phyloP scores from a whole-genome alignment of 2,329 filamentous ascomycete species.

The Neonectria coccinea region DNA sequence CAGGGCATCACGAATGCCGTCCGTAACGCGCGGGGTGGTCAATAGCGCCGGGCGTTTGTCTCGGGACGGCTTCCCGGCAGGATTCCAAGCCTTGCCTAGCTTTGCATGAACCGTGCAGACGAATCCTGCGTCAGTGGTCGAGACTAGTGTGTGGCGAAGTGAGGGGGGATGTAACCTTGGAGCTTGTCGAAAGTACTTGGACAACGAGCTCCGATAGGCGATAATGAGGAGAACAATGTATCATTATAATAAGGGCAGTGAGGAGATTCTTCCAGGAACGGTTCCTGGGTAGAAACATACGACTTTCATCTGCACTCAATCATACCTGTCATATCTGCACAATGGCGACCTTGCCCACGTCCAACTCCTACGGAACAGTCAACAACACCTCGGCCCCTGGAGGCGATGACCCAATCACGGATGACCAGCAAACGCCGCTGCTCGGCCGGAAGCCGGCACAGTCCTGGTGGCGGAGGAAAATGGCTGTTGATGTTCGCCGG shows the following conservation, averaged over 20 bases:
- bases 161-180: not conserved
- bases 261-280: not conserved
- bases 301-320: constrained; percentile 7
- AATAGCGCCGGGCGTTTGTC: constrained; percentile 15
- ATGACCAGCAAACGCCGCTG: constrained; percentile 29
- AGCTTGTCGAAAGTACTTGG: not conserved
- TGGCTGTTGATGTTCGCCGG: constrained; percentile 51
- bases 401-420: constrained; percentile 22
- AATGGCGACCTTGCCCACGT: constrained; percentile 32
- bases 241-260: not conserved
- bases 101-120: not conserved
- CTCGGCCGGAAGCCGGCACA: constrained; percentile 33
- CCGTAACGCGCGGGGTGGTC: constrained; percentile 33
- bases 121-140: not conserved
- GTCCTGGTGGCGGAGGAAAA: constrained; percentile 37
- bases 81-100: not conserved
- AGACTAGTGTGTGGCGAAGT: not conserved
- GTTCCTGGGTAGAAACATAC: not conserved
- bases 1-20: constrained; percentile 9
- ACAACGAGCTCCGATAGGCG: not conserved
- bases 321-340: not conserved
- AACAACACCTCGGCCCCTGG: constrained; percentile 5
- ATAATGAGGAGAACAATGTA: not conserved
- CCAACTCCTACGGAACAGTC: constrained; percentile 36
- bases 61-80: not conserved